phyloP scores from a whole-genome alignment of 2,329 filamentous ascomycete genomes.

The Ophiostoma quercus region DNA sequence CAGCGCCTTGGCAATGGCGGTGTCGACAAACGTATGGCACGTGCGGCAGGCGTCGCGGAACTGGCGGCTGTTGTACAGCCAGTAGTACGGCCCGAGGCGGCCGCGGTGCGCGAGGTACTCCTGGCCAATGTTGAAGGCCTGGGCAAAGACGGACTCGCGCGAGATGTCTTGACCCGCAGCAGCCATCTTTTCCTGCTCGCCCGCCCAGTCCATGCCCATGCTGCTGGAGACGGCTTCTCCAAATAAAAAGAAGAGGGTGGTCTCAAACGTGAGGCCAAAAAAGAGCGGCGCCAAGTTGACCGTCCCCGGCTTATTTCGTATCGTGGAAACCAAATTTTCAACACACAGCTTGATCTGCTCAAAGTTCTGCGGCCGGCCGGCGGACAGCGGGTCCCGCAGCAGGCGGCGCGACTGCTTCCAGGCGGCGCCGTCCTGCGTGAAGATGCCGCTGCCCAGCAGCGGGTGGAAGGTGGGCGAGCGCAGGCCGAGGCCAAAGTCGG shows the following conservation, averaged over 20 bases:
- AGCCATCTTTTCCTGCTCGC: background rate
- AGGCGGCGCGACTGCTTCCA: slow-evolving; percentile 20
- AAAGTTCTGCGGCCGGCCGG: slow-evolving; percentile 12
- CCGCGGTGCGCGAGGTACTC: slow-evolving; percentile 15
- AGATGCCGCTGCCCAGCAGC: slow-evolving; percentile 24
- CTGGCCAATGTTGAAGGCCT: slow-evolving; percentile 7
- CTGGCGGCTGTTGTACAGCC: slow-evolving; percentile 4
- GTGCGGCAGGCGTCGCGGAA: slow-evolving; percentile 10
- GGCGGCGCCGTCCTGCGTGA: slow-evolving; percentile 15
- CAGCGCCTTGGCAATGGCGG: slow-evolving; percentile 4
- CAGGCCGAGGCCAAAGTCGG: slow-evolving; percentile 36
- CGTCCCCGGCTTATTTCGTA: background rate
- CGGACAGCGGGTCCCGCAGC: slow-evolving; percentile 18
- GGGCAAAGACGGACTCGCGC: background rate
- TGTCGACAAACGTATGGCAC: slow-evolving; percentile 6
- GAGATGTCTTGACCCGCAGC: background rate
- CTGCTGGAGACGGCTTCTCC: slow-evolving; percentile 6
- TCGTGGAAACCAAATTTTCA: background rate
- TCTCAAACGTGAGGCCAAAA: slow-evolving; percentile 21
- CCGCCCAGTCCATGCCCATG: slow-evolving; percentile 1
- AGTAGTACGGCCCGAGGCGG: slow-evolving; percentile 13
- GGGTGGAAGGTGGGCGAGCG: slow-evolving; percentile 23
- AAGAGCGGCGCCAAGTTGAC: slow-evolving; percentile 18
- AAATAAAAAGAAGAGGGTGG: slow-evolving; percentile 11
- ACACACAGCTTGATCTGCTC: slow-evolving; percentile 17